Conservation (phyloP, 371 early-diverging fungal species). For the Antonospora locustae region DNA sequence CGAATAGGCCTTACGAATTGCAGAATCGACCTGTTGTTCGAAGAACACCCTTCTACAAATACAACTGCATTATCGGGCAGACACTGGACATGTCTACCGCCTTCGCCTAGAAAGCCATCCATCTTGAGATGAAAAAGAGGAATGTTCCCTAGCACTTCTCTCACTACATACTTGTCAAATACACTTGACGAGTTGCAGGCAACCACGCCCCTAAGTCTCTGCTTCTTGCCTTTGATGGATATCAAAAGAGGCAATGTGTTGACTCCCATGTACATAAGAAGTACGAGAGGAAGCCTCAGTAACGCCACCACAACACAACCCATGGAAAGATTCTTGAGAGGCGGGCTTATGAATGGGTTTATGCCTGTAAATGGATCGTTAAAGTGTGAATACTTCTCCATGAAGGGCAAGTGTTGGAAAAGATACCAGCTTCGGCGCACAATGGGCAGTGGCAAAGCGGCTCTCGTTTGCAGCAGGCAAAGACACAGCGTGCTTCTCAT, state of each 20-base stretch:
- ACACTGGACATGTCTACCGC: neutral
- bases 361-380: slow-evolving; percentile 48
- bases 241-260: neutral
- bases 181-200: slow-evolving; percentile 19
- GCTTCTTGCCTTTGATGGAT: neutral
- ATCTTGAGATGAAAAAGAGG: slow-evolving; percentile 14
- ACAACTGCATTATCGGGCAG: slow-evolving; percentile 4
- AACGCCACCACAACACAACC: neutral
- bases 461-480: neutral
- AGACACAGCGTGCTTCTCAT: neutral
- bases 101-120: neutral
- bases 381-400: slow-evolving; percentile 49
- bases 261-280: slow-evolving; percentile 2
- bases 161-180: slow-evolving; percentile 36
- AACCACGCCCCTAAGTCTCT: neutral
- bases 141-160: slow-evolving; percentile 11
- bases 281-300: neutral
- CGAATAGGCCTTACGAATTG: slow-evolving; percentile 5
- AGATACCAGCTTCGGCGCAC: neutral
- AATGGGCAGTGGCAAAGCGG: neutral
- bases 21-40: slow-evolving; percentile 41
- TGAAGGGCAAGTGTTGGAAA: no score
- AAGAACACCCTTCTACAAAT: slow-evolving; percentile 35
- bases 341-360: slow-evolving; percentile 45
- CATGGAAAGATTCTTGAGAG: neutral